These are phyloP conservation scores for Protomyces gravidus DNA, from an alignment of 1,139 yeast genomes.

Conservation along the genomic window DNA sequence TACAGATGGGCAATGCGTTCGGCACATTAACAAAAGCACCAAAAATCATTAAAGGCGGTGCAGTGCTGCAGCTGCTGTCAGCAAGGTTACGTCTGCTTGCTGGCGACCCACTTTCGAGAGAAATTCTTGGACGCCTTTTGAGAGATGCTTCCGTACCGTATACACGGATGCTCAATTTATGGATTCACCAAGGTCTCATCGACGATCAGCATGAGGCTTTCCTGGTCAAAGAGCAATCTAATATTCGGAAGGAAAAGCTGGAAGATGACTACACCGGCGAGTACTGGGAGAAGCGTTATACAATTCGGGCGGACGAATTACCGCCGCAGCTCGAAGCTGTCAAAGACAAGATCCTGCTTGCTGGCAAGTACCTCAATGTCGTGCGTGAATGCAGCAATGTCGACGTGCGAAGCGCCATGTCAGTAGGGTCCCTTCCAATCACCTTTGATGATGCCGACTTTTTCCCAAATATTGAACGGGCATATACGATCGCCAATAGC, in stretches of 20 bases:
- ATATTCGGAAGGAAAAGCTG: conserved; percentile 45
- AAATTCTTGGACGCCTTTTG: conserved; percentile 53
- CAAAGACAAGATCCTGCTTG: conserved; percentile 61
- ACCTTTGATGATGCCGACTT: conserved; percentile 30
- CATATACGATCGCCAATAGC: conserved; percentile 66
- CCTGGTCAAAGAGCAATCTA: conserved; percentile 50
- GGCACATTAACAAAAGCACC: conserved; percentile 16
- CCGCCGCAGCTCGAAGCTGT: conserved; percentile 58
- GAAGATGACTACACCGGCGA: conserved; percentile 55
- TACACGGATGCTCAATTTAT: conserved; percentile 61
- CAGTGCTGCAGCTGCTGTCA: conserved; percentile 58
- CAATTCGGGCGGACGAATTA: conserved; percentile 69
- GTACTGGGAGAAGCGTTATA: conserved; percentile 81
- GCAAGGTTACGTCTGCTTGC: conserved; percentile 52
- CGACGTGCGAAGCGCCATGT: conserved; percentile 36
- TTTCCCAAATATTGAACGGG: conserved; percentile 52
- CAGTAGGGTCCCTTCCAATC: conserved; percentile 34
- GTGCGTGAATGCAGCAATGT: conserved; percentile 55
- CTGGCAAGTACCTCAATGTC: conserved; percentile 82
- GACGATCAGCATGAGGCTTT: conserved; percentile 83
- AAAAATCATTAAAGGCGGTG: conserved; percentile 35
- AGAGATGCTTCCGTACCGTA: conserved; percentile 62
- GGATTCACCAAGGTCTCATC: conserved; percentile 73
- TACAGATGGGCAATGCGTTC: conserved; percentile 32
- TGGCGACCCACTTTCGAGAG: conserved; percentile 61